Percentiles rank a stretch among this genome's conserved stretches.
These are phyloP conservation scores for Extremus antarcticus DNA, from an alignment of 495 filamentous ascomycete species.

Conservation along the genomic window DNA sequence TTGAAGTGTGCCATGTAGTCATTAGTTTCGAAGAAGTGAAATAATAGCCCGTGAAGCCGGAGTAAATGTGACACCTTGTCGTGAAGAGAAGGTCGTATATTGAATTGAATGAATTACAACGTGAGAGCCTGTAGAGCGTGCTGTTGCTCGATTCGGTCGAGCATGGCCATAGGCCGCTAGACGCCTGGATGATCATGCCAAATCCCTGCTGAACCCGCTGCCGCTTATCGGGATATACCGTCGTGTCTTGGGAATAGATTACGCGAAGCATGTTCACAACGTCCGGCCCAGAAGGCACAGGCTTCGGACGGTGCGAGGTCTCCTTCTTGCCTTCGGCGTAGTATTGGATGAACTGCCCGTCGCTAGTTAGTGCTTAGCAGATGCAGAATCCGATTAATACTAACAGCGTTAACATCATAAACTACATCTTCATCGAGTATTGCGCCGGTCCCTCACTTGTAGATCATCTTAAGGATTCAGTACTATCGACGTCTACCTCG, in stretches of 20 bases:
- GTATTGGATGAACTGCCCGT: neutral
- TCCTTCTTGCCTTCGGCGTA: slow-evolving; percentile 3
- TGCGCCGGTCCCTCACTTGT: neutral
- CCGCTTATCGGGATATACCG: neutral
- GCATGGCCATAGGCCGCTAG: neutral
- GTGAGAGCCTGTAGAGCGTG: too few relatives aligned
- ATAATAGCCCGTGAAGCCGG: too few relatives aligned
- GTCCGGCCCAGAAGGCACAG: neutral
- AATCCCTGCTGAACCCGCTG: neutral
- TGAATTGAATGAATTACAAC: too few relatives aligned
- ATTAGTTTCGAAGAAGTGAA: too few relatives aligned
- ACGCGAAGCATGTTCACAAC: neutral
- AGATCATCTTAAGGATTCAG: neutral
- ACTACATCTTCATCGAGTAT: neutral
- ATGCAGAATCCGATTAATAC: neutral
- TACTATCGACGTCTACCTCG: too few relatives aligned
- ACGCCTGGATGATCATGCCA: neutral
- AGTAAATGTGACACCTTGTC: too few relatives aligned
- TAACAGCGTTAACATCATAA: neutral
- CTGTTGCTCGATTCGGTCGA: too few relatives aligned
- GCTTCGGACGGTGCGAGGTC: neutral
- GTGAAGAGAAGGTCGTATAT: too few relatives aligned
- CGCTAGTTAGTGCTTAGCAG: neutral
- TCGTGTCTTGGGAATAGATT: neutral
- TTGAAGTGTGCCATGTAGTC: too few relatives aligned